Percentiles rank a stretch among this genome's conserved stretches.
These are phyloP conservation scores for Diplodia corticola DNA, from an alignment of 2,329 filamentous ascomycete genomes.

Conservation along the genomic window DNA sequence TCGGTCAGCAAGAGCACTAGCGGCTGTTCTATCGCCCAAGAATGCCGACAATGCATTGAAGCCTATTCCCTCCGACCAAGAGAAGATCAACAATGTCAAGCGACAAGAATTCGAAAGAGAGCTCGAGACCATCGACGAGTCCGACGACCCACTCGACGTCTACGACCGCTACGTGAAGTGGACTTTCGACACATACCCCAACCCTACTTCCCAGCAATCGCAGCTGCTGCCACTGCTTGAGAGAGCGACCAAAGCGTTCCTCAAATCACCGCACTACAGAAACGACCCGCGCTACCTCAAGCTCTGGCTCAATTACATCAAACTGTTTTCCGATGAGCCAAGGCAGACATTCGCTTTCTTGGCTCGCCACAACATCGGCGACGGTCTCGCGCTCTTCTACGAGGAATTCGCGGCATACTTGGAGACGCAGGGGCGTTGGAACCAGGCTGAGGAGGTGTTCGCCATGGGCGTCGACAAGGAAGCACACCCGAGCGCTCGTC, in stretches of 20 bases:
- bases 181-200: conserved; percentile 93
- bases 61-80: conserved; percentile 62
- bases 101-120: conserved; percentile 86
- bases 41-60: conserved; percentile 48
- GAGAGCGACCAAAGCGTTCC: conserved; percentile 86
- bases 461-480: conserved; percentile 85
- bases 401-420: conserved; percentile 96
- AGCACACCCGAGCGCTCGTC: conserved; percentile 75
- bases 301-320: conserved; percentile 91
- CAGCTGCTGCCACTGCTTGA: conserved; percentile 86
- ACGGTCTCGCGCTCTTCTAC: conserved; percentile 86
- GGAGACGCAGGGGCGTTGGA: conserved; percentile 79
- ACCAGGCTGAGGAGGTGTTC: conserved; percentile 92
- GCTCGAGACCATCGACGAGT: conserved; percentile 73
- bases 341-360: conserved; percentile 91
- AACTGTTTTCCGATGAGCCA: conserved; percentile 88
- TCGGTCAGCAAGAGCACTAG: conserved; percentile 85
- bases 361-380: conserved; percentile 83
- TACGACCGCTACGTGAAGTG: conserved; percentile 97
- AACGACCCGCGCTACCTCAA: conserved; percentile 94
- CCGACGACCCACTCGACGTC: conserved; percentile 91
- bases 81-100: conserved; percentile 73
- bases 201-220: conserved; percentile 89
- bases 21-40: conserved; percentile 72
- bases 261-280: conserved; percentile 82